A percentile compares a stretch with the other conserved stretches of the same genome.
phyloP scores from a whole-genome alignment of 352 stramenopile genomes.

The Phytophthora pini region DNA sequence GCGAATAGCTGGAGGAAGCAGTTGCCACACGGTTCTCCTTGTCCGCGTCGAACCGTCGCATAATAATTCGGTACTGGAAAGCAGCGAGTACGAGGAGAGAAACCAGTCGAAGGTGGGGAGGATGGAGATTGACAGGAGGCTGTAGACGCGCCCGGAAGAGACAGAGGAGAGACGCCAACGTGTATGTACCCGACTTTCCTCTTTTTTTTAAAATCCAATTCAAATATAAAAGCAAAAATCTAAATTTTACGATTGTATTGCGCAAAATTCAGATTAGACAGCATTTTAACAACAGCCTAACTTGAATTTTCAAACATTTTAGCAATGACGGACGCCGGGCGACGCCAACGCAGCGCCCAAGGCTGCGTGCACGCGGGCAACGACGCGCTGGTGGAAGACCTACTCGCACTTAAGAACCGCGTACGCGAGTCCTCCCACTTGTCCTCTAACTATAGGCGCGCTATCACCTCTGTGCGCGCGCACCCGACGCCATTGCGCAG shows the following conservation, averaged over 20 bases:
- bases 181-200: conserved; percentile 8
- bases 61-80: conserved; percentile 6
- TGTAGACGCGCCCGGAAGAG: not conserved
- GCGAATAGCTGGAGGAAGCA: conserved; percentile 22
- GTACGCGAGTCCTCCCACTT: conserved; percentile 77
- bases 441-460: conserved; percentile 65
- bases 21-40: conserved; percentile 64
- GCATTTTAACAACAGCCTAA: not conserved
- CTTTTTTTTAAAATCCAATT: conserved; percentile 11
- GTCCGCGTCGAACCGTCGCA: conserved; percentile 71
- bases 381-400: conserved; percentile 74
- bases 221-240: not conserved
- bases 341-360: conserved; percentile 31
- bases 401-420: conserved; percentile 57
- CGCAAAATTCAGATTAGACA: not conserved
- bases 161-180: not conserved
- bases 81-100: not conserved
- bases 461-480: conserved; percentile 74
- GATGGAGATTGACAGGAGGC: not conserved
- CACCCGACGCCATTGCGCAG: conserved; percentile 50
- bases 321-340: not conserved
- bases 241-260: too few species aligned
- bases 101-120: not conserved
- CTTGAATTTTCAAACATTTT: not conserved
- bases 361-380: conserved; percentile 69